A percentile compares a stretch with the other conserved stretches of the same genome.
Conservation (phyloP, 1,284 basidiomycete genomes). For the Ustilago bromivora region DNA sequence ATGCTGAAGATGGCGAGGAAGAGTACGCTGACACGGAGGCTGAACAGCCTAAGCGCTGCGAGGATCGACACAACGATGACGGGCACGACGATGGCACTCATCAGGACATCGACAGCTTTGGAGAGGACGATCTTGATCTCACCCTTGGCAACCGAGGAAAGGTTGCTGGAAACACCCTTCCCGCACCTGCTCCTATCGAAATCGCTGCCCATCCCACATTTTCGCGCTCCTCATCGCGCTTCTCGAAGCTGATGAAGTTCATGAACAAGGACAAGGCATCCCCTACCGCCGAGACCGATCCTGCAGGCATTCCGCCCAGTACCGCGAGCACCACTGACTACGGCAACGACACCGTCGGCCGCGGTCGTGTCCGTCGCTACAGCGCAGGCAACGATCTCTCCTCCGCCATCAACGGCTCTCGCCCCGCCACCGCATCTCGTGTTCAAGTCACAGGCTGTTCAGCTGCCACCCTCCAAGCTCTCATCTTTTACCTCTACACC, state of each 20-base stretch:
- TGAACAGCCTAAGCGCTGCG: constrained; percentile 24
- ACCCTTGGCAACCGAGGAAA: constrained; percentile 24
- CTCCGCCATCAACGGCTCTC: background rate
- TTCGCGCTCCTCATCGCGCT: constrained; percentile 37
- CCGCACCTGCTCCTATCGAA: constrained; percentile 14
- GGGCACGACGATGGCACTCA: constrained; percentile 16
- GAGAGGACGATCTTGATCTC: constrained; percentile 23
- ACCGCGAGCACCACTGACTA: constrained; percentile 21
- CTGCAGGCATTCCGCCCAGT: constrained; percentile 20
- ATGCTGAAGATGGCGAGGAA: constrained; percentile 13
- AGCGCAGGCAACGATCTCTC: constrained; percentile 38
- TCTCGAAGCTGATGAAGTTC: constrained; percentile 46
- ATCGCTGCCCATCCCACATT: constrained; percentile 18
- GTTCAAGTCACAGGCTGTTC: constrained; percentile 48
- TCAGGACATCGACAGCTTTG: constrained; percentile 21
- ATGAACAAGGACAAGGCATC: constrained; percentile 42
- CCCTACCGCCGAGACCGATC: constrained; percentile 20
- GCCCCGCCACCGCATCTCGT: constrained; percentile 20
- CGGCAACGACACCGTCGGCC: constrained; percentile 9
- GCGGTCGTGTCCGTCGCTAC: constrained; percentile 37
- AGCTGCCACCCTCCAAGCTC: constrained; percentile 54
- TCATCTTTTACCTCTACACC: constrained; percentile 61
- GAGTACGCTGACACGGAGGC: constrained; percentile 30
- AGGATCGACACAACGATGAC: constrained; percentile 4
- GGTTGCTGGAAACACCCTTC: constrained; percentile 24